Conservation (phyloP, 108 stramenopile species). For the Cylindrotheca fusiformis region DNA sequence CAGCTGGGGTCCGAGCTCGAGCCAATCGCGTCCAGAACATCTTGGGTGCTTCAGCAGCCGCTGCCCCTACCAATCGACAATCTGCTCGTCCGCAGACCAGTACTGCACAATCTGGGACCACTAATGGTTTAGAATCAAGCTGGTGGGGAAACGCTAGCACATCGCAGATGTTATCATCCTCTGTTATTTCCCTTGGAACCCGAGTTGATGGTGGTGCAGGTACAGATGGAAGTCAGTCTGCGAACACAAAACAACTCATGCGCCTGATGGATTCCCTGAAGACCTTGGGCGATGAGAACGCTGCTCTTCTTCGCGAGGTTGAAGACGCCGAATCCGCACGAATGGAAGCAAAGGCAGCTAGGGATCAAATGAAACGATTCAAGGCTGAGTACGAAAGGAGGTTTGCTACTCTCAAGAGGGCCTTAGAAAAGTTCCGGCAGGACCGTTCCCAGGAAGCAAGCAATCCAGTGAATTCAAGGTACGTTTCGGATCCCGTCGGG, state of each 20-base stretch:
- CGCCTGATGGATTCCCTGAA: conserved; percentile 82
- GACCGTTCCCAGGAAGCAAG: conserved; percentile 26
- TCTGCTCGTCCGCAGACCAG: conserved; percentile 24
- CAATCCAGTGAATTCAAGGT: conserved; percentile 54
- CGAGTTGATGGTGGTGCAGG: conserved; percentile 16
- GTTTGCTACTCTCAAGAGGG: conserved; percentile 61
- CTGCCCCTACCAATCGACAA: conserved; percentile 12
- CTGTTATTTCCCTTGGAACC: conserved; percentile 44
- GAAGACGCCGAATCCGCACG: conserved; percentile 76
- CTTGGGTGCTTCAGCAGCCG: conserved; percentile 32
- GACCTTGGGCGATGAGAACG: conserved; percentile 85
- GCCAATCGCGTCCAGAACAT: conserved; percentile 78
- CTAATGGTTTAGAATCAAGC: conserved; percentile 66
- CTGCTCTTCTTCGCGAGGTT: conserved; percentile 72
- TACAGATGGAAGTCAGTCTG: conserved; percentile 16
- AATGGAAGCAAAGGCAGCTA: conserved; percentile 69
- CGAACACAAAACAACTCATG: conserved; percentile 82
- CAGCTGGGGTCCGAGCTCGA: conserved; percentile 52
- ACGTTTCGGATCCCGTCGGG: no score
- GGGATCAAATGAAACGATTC: conserved; percentile 71
- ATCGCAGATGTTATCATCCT: conserved; percentile 55
- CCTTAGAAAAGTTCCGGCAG: conserved; percentile 65
- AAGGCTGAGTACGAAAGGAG: conserved; percentile 63
- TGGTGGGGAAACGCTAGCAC: conserved; percentile 81
- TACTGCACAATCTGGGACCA: conserved; percentile 13